A percentile compares a stretch with the other conserved stretches of the same genome.
These are phyloP conservation scores for Polychytrium aggregatum DNA, from an alignment of 192 early-diverging fungal species.

Conservation along the genomic window DNA sequence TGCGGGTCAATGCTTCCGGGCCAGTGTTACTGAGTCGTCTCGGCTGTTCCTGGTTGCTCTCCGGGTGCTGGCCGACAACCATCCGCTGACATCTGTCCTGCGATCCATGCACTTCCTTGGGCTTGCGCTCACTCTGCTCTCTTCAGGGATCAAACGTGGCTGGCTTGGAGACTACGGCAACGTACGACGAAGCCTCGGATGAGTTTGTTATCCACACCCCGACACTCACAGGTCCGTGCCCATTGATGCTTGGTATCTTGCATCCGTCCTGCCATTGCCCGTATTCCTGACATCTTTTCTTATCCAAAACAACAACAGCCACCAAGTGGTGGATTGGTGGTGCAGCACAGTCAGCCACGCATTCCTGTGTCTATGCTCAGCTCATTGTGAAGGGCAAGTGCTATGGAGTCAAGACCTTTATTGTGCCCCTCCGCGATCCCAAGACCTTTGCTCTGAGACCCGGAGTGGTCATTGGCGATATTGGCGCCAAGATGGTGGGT, in stretches of 20 bases:
- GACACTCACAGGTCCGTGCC: conserved; percentile 14
- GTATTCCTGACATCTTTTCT: no score
- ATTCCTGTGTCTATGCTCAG: conserved; percentile 78
- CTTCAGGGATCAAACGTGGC: conserved; percentile 77
- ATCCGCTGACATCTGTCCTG: no score
- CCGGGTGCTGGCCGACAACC: no score
- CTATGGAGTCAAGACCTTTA: conserved; percentile 80
- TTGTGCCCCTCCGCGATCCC: conserved; percentile 76
- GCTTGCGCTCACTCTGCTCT: neutral
- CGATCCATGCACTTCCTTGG: no score
- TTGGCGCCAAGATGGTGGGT: conserved; percentile 89
- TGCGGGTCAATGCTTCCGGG: no score
- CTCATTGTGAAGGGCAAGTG: conserved; percentile 67
- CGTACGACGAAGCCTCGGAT: conserved; percentile 67
- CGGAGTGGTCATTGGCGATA: conserved; percentile 82
- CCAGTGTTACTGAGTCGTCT: neutral
- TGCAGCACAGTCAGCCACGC: conserved; percentile 81
- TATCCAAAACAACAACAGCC: no score
- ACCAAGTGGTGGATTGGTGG: conserved; percentile 98
- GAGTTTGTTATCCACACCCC: conserved; percentile 67
- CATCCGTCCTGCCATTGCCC: no score
- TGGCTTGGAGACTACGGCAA: conserved; percentile 88
- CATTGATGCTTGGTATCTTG: neutral
- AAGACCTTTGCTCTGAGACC: conserved; percentile 68
- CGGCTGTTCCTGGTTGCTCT: no score